Conservation (phyloP, 2,329 filamentous ascomycete species). For the Cladosporium colombiae region DNA sequence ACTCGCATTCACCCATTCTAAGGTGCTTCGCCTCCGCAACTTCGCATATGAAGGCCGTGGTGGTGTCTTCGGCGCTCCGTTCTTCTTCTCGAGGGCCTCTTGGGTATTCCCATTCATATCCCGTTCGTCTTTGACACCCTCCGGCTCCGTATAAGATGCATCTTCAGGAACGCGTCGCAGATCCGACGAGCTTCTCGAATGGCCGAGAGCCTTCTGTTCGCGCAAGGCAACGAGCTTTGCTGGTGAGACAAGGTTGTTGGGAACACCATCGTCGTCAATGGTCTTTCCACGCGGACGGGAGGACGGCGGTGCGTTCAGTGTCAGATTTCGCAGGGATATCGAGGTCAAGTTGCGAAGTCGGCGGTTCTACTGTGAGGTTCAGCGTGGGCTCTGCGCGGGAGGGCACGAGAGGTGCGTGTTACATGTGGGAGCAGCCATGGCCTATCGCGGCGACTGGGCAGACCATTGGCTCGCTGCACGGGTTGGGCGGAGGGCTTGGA, state of each 20-base stretch:
- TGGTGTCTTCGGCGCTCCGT: constrained; percentile 26
- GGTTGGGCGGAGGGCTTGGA: constrained; percentile 19
- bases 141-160: constrained; percentile 21
- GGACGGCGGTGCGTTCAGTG: constrained; percentile 58
- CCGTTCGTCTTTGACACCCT: not conserved
- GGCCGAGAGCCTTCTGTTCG: constrained; percentile 51
- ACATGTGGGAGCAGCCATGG: constrained; percentile 57
- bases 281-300: constrained; percentile 56
- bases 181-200: constrained; percentile 61
- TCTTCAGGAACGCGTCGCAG: constrained; percentile 42
- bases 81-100: not conserved
- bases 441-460: constrained; percentile 43
- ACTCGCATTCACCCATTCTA: constrained; percentile 63
- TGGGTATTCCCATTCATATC: not conserved
- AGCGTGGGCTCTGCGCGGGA: not conserved
- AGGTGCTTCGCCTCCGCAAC: constrained; percentile 58
- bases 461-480: constrained; percentile 11
- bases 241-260: constrained; percentile 65
- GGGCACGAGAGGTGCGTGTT: constrained; percentile 22
- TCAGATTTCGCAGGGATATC: constrained; percentile 83
- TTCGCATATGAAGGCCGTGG: constrained; percentile 42
- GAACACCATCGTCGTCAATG: constrained; percentile 73
- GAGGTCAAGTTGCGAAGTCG: constrained; percentile 85
- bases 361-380: constrained; percentile 63
- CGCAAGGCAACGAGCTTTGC: constrained; percentile 63